Evolutionary conservation across 768 basidiomycete species (phyloP), one percentile per base, ranked within the genome.

Genomic region (Kwoniella heveanensis): DNA sequence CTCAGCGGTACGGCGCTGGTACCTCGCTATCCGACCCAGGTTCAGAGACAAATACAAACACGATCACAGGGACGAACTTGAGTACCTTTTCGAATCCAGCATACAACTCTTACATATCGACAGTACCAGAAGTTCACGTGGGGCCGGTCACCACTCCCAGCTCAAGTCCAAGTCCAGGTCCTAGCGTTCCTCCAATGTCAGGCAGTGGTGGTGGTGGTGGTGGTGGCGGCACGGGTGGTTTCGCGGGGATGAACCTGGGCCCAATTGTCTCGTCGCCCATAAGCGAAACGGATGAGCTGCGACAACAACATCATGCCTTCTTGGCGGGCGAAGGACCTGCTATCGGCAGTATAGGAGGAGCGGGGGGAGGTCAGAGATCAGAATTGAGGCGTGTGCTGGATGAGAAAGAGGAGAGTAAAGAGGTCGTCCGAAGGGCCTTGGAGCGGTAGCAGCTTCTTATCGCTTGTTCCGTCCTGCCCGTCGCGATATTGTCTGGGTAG

Each of bases 351-450:
- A n/a, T n/a, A n/a, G n/a, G n/a, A n/a, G n/a, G n/a, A n/a, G n/a
- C n/a, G n/a, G 39, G 10, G 39, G 39, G 17, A 17, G 39, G 15
- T 3, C 39, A 44, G 15, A 8, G 39, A 17, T 44, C 39, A 44
- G 39, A 44, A 44, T 22, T 60, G 0, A 52, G 58, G 27, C 17
- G 58, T 19, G 58, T 32, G 21, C 32, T 60, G 50, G 58, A 60
- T 52, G 58, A 60, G 50, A 60, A 60, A 25, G 49, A 60, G 29
- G 50, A 60, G 15, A 52, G 49, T 52, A 60, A 60, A 44, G 58
- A 60, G 21, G 50, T 60, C 7, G 30, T 60, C 8, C 47, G 58
- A 44, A 60, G 58, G 37, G 58, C 50, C 7, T 52, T 60, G 24
- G 19, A 25, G 30, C 15, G 49, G 13, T 47, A 53, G 17, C 32